Evolutionary conservation across 441 rosid species (phyloP), one percentile per base, ranked within the genome.

Genomic region (Biscutella laevigata): DNA sequence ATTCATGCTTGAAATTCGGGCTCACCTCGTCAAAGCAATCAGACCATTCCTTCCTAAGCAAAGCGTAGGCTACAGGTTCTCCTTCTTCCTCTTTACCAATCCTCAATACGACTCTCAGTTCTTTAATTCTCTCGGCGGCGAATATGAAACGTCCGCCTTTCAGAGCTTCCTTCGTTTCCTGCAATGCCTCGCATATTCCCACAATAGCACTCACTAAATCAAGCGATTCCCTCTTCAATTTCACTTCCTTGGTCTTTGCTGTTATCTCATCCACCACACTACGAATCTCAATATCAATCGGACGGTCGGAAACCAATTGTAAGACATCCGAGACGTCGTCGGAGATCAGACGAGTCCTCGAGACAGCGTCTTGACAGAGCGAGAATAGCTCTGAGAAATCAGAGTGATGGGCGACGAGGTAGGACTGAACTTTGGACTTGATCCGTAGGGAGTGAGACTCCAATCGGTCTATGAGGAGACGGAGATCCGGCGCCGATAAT

Each of bases 401-500:
- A n/a, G 67, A 30, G 66, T 68, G 83, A 66, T 88, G 99, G 4
- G 97, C 62, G 59, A 68, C 48, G 67, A 92, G 80, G 73, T 92
- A 88, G 11, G 94, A 77, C 49, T 73, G 86, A 69, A 92, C 95
- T 72, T 78, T 87, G 38, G 95, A 86, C 66, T 86, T 88, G 66
- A 92, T 86, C 55, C 78, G 86, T 4, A 76, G 83, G 57, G 97
- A 86, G 54, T 88, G 96, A 10, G 95, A 79, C 57, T 92, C 97
- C 38, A 92, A 84, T 25, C 81, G 78, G 43, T 68, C 60, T 61
- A 78, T 78, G 30, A 92, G 83, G 71, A 92, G 96, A 59, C 92
- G 97, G 64, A 92, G 99, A 77, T 92, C 99, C 10, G 97, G 97
- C 20, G 96, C 89, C 13, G 99, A 77, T 43, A 92, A 83, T 0